Evolutionary conservation across 208 protist species (phyloP), one percentile per base, ranked within the genome.

Genomic region (Trypanosomatidae sp.): DNA sequence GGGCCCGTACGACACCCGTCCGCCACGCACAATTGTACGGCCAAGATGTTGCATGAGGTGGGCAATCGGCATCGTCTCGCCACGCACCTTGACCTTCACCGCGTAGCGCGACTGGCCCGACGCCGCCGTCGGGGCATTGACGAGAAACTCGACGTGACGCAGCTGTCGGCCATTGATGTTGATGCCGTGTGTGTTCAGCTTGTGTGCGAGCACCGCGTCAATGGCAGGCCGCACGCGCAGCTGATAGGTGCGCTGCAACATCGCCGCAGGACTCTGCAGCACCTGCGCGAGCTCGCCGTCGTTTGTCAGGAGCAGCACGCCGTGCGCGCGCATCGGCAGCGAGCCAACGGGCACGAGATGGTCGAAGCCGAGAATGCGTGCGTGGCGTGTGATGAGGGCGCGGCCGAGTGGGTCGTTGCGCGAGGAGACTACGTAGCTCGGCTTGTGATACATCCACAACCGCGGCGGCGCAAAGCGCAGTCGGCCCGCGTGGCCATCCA

Each of bases 371-470:
- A 90, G 57, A 48, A 88, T 88, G 20, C 66, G 62, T 0, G 85
- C 77, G 53, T 90, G 80, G 39, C 78, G 81, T 4, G 68, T 76
- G 40, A 88, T 81, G 35, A 93, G 64, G 0, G 67, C 62, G 11
- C 83, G 77, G 0, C 83, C 79, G 7, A 66, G 64, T 10, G 71
- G 46, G 35, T 92, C 83, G 51, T 75, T 80, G 38, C 83, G 70
- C 8, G 78, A 87, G 13, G 87, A 77, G n/a, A 88, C 61, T 5
- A 92, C 83, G 44, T 92, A 69, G 25, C 78, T 71, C 6, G 83
- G 83, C 48, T 92, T 92, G 61, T 88, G 78, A 46, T 88, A 92
- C 67, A 92, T 87, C 76, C 79, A 92, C 33, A 92, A 58, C 22
- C 83, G 61, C 19, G 83, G 66, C 7, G 83, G 76, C 16, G 78